Conservation (phyloP, 2,329 filamentous ascomycete genomes). For the Nigrospora oryzae region DNA sequence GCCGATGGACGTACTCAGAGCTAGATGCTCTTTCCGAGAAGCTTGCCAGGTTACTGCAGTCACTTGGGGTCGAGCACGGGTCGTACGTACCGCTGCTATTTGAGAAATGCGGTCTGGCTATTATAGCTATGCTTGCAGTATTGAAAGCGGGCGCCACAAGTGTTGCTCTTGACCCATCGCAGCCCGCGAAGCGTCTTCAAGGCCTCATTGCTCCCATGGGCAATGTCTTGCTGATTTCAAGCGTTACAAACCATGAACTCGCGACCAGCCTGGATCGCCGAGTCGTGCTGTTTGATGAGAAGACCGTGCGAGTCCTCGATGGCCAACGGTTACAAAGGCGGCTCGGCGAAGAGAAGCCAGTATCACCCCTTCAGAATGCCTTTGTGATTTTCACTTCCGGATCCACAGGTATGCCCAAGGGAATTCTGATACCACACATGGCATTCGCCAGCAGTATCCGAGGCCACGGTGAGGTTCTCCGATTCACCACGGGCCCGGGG, state of each 20-base stretch:
- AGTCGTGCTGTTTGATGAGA: not conserved
- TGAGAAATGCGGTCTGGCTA: not conserved
- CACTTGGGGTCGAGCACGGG: not conserved
- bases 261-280: not conserved
- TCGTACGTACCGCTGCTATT: not conserved
- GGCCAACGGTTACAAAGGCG: not conserved
- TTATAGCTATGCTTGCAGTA: not conserved
- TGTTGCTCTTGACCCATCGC: not conserved
- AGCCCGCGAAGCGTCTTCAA: not conserved
- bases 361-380: not conserved
- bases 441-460: not conserved
- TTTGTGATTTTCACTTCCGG: constrained; percentile 1
- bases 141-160: not conserved
- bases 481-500: not conserved
- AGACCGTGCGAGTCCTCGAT: not conserved
- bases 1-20: not conserved
- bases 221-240: not conserved
- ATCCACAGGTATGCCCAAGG: not conserved
- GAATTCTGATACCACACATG: not conserved
- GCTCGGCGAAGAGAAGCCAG: not conserved
- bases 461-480: not conserved
- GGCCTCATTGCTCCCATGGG: not conserved
- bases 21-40: not conserved
- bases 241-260: not conserved
- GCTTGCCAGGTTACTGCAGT: not conserved